These are phyloP conservation scores for Groenewaldozyma tartarivorans DNA, from an alignment of 805 yeast genomes.

Conservation along the genomic window DNA sequence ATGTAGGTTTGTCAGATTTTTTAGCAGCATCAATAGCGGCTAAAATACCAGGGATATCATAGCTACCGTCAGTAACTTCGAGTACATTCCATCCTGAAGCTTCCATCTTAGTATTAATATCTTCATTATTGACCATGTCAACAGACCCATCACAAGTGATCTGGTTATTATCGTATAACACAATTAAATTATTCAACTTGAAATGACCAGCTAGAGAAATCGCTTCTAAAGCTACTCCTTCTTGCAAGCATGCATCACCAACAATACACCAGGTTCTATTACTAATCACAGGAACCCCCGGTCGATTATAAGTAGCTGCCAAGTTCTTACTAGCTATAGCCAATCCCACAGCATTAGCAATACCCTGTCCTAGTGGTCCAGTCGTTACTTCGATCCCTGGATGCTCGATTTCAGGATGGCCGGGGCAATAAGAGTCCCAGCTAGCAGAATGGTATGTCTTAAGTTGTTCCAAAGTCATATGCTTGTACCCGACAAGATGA, in stretches of 20 bases:
- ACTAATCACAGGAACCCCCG: conserved; percentile 63
- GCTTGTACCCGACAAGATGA: conserved; percentile 76
- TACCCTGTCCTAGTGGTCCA: conserved; percentile 99
- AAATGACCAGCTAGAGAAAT: conserved; percentile 93
- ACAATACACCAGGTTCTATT: conserved; percentile 68
- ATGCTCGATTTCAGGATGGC: conserved; percentile 84
- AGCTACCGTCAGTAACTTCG: conserved; percentile 71
- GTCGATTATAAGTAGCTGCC: conserved; percentile 91
- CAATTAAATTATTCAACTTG: conserved; percentile 85
- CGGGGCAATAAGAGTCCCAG: conserved; percentile 84
- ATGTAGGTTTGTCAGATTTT: conserved; percentile 74
- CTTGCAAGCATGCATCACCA: conserved; percentile 98
- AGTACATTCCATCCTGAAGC: conserved; percentile 91
- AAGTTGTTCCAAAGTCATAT: conserved; percentile 77
- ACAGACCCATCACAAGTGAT: conserved; percentile 96
- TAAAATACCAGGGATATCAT: conserved; percentile 60
- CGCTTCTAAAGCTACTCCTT: conserved; percentile 94
- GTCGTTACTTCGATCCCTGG: conserved; percentile 97
- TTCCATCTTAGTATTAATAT: conserved; percentile 73
- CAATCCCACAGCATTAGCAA: conserved; percentile 89
- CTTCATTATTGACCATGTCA: conserved; percentile 84
- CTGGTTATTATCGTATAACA: conserved; percentile 93
- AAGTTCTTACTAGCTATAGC: conserved; percentile 90
- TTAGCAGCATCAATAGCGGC: conserved; percentile 79
- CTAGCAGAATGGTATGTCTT: too few relatives aligned